A percentile compares a stretch with the other conserved stretches of the same genome.
Evolutionary conservation across 169 alveolate genomes (phyloP).

Genomic region (Babesia gibsoni): DNA sequence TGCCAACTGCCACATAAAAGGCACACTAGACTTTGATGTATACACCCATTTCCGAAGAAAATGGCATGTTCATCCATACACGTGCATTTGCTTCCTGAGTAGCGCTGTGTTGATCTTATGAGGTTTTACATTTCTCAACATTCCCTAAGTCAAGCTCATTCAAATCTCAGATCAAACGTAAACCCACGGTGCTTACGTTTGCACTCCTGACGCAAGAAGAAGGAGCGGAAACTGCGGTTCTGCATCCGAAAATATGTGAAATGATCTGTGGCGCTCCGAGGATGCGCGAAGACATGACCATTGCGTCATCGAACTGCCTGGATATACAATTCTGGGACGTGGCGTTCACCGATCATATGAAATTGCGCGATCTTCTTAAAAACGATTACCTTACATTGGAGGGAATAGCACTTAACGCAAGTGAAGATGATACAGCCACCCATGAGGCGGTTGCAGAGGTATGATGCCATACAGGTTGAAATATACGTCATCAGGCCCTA

Average conservation of each 20-base stretch:
- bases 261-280: constrained; percentile 7
- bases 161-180: constrained; percentile 8
- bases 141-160: no score
- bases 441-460: constrained; percentile 18
- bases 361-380: constrained; percentile 14
- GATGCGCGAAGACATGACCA: constrained; percentile 3
- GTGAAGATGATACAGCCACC: constrained; percentile 2
- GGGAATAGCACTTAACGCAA: constrained; percentile 6
- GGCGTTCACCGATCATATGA: constrained; percentile 19
- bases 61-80: neutral
- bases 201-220: constrained; percentile 26
- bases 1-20: no score
- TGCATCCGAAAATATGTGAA: constrained; percentile 24
- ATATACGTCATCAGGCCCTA: neutral
- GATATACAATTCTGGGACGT: constrained; percentile 34
- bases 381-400: constrained; percentile 19
- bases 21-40: no score
- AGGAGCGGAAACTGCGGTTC: constrained; percentile 2
- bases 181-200: constrained; percentile 25
- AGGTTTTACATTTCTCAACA: neutral
- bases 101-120: neutral
- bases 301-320: constrained; percentile 12
- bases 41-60: neutral
- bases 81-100: constrained; percentile 20
- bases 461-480: neutral